phyloP scores from a whole-genome alignment of 371 early-diverging fungal species.

The Paraphysoderma sedebokerense region DNA sequence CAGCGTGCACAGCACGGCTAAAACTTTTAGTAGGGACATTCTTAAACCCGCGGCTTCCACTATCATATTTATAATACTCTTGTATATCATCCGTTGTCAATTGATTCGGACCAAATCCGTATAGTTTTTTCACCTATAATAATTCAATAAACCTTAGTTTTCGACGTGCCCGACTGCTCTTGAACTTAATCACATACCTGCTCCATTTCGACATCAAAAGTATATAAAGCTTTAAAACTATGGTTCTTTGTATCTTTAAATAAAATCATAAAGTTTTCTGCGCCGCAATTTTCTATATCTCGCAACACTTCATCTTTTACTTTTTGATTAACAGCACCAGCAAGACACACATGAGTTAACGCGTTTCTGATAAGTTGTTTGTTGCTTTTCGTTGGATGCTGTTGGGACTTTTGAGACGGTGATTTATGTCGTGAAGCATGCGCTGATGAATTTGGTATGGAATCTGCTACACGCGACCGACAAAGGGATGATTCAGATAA shows the following conservation, averaged over 20 bases:
- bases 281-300: background rate
- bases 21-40: background rate
- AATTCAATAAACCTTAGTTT: too few relatives aligned
- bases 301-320: background rate
- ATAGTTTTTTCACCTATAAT: background rate
- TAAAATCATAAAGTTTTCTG: constrained; percentile 1
- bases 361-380: constrained; percentile 1
- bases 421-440: too few relatives aligned
- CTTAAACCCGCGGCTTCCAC: constrained; percentile 1
- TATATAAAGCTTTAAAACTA: constrained; percentile 3
- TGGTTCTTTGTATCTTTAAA: constrained; percentile 1
- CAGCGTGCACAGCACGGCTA: constrained; percentile 1
- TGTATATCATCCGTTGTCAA: background rate
- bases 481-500: too few relatives aligned
- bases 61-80: constrained; percentile 1
- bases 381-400: too few relatives aligned
- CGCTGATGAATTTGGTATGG: too few relatives aligned
- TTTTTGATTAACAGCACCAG: background rate
- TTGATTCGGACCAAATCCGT: background rate
- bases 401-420: too few relatives aligned
- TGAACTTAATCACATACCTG: background rate
- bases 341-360: background rate
- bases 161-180: too few relatives aligned
- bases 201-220: background rate
- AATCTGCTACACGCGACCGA: too few relatives aligned